phyloP scores from a whole-genome alignment of 352 stramenopile species.

The Phytophthora uliginosa region DNA sequence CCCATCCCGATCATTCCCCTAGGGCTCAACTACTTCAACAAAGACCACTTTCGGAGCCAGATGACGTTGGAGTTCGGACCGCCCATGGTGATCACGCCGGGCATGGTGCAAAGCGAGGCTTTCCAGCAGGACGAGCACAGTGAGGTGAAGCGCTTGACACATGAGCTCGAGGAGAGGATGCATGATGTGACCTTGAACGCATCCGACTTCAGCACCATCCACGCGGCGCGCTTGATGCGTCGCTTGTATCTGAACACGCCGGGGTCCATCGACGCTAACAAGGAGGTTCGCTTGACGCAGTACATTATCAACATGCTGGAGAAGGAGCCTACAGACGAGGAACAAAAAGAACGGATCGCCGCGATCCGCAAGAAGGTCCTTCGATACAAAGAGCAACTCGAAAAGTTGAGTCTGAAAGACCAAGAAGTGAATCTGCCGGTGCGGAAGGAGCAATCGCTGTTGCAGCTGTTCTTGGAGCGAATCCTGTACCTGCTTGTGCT shows the following conservation, averaged over 20 bases:
- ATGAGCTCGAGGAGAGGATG: slow-evolving; percentile 57
- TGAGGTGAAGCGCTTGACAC: slow-evolving; percentile 62
- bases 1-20: slow-evolving; percentile 78
- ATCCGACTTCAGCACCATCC: slow-evolving; percentile 72
- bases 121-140: slow-evolving; percentile 49
- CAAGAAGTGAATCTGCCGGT: slow-evolving; percentile 68
- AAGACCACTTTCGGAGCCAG: slow-evolving; percentile 81
- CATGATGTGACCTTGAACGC: slow-evolving; percentile 64
- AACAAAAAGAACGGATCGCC: slow-evolving; percentile 48
- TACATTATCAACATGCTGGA: slow-evolving; percentile 85
- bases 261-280: slow-evolving; percentile 69
- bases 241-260: slow-evolving; percentile 76
- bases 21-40: slow-evolving; percentile 88
- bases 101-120: slow-evolving; percentile 58
- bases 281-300: slow-evolving; percentile 81
- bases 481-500: slow-evolving; percentile 76
- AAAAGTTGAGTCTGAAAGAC: slow-evolving; percentile 72
- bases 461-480: slow-evolving; percentile 75
- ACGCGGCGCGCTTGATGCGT: slow-evolving; percentile 68
- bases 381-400: slow-evolving; percentile 68
- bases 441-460: slow-evolving; percentile 58
- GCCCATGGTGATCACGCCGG: slow-evolving; percentile 56
- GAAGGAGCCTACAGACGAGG: slow-evolving; percentile 43
- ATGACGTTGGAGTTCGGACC: slow-evolving; percentile 80
- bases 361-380: slow-evolving; percentile 61